Evolutionary conservation across 257 asterid species (phyloP).

Genomic region (Solanum chilense): DNA sequence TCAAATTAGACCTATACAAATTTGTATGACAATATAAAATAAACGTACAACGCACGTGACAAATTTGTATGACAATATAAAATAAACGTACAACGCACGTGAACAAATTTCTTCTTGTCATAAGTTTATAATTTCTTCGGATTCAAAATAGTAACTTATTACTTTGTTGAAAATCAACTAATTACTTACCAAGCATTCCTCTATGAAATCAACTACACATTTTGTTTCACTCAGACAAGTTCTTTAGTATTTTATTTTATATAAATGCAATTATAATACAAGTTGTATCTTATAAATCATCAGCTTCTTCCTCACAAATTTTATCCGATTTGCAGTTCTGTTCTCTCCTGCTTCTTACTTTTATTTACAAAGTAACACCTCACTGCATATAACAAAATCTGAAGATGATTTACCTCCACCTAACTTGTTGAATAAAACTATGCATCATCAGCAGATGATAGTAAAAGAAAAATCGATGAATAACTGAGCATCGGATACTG

Average conservation of each 20-base stretch:
- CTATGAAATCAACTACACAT: background rate
- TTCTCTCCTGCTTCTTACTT: background rate
- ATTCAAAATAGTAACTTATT: background rate
- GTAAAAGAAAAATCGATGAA: constrained; percentile 66
- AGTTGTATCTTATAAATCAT: background rate
- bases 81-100: too few relatives aligned
- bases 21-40: too few relatives aligned
- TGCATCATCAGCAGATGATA: constrained; percentile 21
- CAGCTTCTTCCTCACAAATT: background rate
- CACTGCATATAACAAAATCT: background rate
- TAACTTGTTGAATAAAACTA: background rate
- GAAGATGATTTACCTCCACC: background rate
- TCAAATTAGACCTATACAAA: too few relatives aligned
- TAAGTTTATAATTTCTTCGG: too few relatives aligned
- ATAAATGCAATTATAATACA: background rate
- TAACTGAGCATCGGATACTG: constrained; percentile 88
- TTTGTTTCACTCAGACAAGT: too few relatives aligned
- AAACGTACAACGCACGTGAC: too few relatives aligned
- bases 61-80: too few relatives aligned
- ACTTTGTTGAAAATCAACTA: background rate
- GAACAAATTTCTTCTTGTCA: too few relatives aligned
- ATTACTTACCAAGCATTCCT: background rate
- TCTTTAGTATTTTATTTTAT: too few relatives aligned
- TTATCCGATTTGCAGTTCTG: background rate
- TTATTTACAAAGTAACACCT: background rate